Conservation (phyloP, 306 rosid species). For the Delonix regia region DNA sequence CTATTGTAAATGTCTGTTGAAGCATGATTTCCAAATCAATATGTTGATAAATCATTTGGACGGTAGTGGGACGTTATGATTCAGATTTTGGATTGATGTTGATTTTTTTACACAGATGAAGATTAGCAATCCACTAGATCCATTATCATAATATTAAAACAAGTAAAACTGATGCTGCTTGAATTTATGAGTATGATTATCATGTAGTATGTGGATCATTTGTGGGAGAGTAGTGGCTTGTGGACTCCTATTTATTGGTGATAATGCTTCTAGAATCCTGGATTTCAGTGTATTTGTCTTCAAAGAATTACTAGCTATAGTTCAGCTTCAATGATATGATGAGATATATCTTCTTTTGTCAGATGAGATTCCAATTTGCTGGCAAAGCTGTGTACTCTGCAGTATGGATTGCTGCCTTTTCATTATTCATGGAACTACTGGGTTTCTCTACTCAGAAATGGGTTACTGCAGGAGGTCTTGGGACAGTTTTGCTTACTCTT, state of each 20-base stretch:
- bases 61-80: not conserved
- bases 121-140: conserved; percentile 11
- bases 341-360: conserved; percentile 33
- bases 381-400: conserved; percentile 58
- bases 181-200: not conserved
- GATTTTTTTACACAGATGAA: not conserved
- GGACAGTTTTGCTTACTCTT: conserved; percentile 13
- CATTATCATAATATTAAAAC: conserved; percentile 4
- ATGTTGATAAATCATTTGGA: not conserved
- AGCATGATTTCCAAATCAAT: not conserved
- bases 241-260: conserved; percentile 10
- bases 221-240: conserved; percentile 20
- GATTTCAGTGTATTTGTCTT: conserved; percentile 9
- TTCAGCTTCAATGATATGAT: conserved; percentile 25
- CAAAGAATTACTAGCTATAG: conserved; percentile 12
- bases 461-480: conserved; percentile 6
- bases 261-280: conserved; percentile 15
- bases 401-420: not conserved
- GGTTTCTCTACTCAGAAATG: conserved; percentile 14
- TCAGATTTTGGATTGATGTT: not conserved
- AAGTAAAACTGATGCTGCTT: conserved; percentile 9
- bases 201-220: conserved; percentile 12
- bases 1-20: not conserved
- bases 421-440: conserved; percentile 8
- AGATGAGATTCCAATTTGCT: conserved; percentile 98